These are phyloP conservation scores for Papiliotrema fonsecae DNA, from an alignment of 1,284 basidiomycete species.

Conservation along the genomic window DNA sequence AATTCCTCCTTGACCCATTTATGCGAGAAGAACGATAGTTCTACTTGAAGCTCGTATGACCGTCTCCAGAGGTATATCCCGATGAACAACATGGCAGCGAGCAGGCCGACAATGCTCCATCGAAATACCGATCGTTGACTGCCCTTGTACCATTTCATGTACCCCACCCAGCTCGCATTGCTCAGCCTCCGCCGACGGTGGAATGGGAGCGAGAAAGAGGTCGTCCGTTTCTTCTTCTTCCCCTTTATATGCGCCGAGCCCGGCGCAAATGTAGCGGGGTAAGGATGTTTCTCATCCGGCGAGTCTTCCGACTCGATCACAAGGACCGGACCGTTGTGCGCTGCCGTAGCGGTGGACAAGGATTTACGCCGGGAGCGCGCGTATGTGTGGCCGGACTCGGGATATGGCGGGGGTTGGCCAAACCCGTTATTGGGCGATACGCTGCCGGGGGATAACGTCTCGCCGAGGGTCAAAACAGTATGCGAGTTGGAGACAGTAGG, in stretches of 20 bases:
- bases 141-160: neutral
- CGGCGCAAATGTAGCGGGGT: too few species aligned
- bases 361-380: conserved; percentile 22
- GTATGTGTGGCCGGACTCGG: conserved; percentile 1
- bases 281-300: conserved; percentile 9
- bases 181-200: conserved; percentile 20
- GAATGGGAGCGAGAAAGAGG: conserved; percentile 30
- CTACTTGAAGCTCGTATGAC: conserved; percentile 72
- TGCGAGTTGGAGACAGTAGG: neutral
- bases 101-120: conserved; percentile 4
- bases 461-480: neutral
- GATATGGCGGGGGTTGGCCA: neutral
- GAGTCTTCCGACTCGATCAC: conserved; percentile 8
- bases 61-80: conserved; percentile 51
- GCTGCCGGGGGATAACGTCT: neutral
- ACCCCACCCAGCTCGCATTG: conserved; percentile 10
- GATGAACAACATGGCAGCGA: neutral
- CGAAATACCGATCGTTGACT: neutral
- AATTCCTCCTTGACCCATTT: conserved; percentile 70
- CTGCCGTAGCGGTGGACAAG: conserved; percentile 2
- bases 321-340: too few species aligned
- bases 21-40: conserved; percentile 68
- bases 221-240: conserved; percentile 15
- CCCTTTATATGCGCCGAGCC: conserved; percentile 8
- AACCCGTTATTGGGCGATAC: neutral